Evolutionary conservation across 345 rosid genomes (phyloP), one percentile per base, ranked within the genome.

Genomic region (Gossypium bickii): DNA sequence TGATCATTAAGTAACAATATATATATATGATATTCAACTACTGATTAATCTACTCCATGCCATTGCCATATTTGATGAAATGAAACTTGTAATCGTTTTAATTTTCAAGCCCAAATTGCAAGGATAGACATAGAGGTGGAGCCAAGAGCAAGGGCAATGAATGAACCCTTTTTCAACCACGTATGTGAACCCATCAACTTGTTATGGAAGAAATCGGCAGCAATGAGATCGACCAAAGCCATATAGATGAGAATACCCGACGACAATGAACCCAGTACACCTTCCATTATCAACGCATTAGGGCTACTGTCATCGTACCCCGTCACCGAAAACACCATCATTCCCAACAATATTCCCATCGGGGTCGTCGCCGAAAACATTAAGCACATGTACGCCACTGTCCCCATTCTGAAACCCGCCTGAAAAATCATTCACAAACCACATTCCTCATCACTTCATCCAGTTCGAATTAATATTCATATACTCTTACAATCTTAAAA

Each of bases 311-410:
- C 98, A 41, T 94, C 96, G 63, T 86, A 89, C 0, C 98, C 98
- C 0, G 98, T 91, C 27, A 85, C 78, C 3, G 93, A 82, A 70
- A 91, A 94, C 2, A 94, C 81, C 0, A 91, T 81, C 97, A 92
- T 92, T 77, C 98, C 98, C 65, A 94, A 63, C 44, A 89, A 79
- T 49, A 92, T 92, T 67, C 98, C 98, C 70, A 91, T 78, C 15
- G 98, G 98, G 0, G 98, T 94, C 0, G 98, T 94, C 80, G 82
- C 97, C 1, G 98, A 82, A 71, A 94, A 94, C 98, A 94, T 83
- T 78, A 92, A 85, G 76, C 97, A 87, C 98, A 94, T 94, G 78
- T 89, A 91, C 15, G 85, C 87, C 65, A 90, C 87, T 12, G 98
- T 92, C 74, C 89, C 83, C 20, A 87, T 51, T 52, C 81, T 79